phyloP scores from a whole-genome alignment of 805 yeast genomes.

The Barnettozyma pratensis region DNA sequence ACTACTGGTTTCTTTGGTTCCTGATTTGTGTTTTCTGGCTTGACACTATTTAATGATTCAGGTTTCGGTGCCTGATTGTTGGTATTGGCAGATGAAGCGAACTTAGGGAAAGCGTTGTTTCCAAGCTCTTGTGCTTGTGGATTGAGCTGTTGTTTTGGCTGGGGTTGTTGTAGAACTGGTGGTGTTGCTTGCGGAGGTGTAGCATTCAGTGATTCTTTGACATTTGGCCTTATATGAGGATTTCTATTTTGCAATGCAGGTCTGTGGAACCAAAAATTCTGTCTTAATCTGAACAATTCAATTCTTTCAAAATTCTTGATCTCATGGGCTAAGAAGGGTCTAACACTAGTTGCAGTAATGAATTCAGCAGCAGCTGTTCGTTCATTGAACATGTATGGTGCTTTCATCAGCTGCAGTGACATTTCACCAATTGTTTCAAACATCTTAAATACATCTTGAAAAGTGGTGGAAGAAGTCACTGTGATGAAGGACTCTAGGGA shows the following conservation, averaged over 20 bases:
- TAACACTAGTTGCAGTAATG: not conserved
- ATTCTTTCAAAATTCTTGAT: not conserved
- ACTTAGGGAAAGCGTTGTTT: no score
- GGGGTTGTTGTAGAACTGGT: no score
- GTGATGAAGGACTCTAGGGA: not conserved
- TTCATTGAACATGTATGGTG: slow-evolving; percentile 1
- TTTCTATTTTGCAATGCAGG: not conserved
- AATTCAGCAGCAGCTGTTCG: slow-evolving; percentile 1
- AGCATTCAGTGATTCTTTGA: not conserved
- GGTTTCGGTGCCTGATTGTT: no score
- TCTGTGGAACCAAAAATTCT: slow-evolving; percentile 1
- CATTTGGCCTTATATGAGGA: not conserved
- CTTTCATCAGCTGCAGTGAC: not conserved
- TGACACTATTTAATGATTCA: no score
- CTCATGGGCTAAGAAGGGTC: not conserved
- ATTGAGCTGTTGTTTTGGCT: no score
- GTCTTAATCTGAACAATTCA: not conserved
- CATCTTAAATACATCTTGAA: not conserved
- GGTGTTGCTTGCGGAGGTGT: no score
- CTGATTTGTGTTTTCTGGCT: no score
- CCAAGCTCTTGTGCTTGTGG: no score
- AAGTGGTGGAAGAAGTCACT: not conserved
- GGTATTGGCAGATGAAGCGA: no score
- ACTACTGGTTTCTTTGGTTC: no score
- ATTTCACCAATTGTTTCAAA: not conserved